A percentile compares a stretch with the other conserved stretches of the same genome.
phyloP scores from a whole-genome alignment of 805 yeast species.

The Starmera pachycereana region DNA sequence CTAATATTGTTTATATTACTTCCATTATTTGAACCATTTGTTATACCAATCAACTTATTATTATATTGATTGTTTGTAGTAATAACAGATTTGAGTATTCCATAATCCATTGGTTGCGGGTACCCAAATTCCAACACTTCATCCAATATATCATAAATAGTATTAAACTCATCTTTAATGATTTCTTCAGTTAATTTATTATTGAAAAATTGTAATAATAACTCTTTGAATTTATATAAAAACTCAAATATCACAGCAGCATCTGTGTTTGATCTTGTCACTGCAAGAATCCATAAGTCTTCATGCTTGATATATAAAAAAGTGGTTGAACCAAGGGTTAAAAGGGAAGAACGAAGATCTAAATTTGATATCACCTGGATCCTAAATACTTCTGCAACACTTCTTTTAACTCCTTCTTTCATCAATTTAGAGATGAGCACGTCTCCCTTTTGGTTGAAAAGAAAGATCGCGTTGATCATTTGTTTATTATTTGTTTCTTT shows the following conservation, averaged over 20 bases:
- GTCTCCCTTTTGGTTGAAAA: constrained; percentile 76
- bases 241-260: constrained; percentile 75
- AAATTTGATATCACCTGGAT: constrained; percentile 75
- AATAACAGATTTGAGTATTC: constrained; percentile 27
- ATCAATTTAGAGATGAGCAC: constrained; percentile 65
- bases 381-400: constrained; percentile 81
- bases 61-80: constrained; percentile 11
- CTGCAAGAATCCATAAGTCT: constrained; percentile 73
- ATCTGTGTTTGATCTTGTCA: constrained; percentile 83
- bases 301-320: constrained; percentile 64
- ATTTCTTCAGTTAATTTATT: constrained; percentile 28
- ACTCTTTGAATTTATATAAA: constrained; percentile 46
- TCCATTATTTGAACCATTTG: background rate
- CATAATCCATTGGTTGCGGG: constrained; percentile 54
- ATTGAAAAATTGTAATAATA: constrained; percentile 35
- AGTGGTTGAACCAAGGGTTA: constrained; percentile 88
- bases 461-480: constrained; percentile 75
- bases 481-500: background rate
- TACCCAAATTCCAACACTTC: constrained; percentile 71
- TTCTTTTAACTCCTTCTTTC: constrained; percentile 66
- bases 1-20: background rate
- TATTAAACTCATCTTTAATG: constrained; percentile 54
- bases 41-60: background rate
- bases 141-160: constrained; percentile 69
- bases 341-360: constrained; percentile 54